Evolutionary conservation across 2,329 filamentous ascomycete species (phyloP), one percentile per base, ranked within the genome.

Genomic region (Mariannaea sp.): DNA sequence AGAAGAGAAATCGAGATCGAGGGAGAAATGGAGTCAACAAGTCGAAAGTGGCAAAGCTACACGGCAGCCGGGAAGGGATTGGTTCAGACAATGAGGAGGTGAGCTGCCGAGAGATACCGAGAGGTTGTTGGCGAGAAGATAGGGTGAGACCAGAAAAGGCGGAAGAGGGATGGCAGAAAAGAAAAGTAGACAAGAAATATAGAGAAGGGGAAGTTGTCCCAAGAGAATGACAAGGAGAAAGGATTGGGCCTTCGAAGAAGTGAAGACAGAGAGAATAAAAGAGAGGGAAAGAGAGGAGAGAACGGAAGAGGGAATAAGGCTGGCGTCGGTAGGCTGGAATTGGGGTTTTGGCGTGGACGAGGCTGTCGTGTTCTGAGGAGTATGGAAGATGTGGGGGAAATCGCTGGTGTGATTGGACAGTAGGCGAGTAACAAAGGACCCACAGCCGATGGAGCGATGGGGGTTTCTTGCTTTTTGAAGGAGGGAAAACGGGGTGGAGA

Each of bases 251-350:
- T 12, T 24, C 30, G 41, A 46, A 47, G 42, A 36, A 47, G 41
- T 12, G 36, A 32, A 49, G 26, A 48, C 36, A 39, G 49, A 49
- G 35, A 44, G 36, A 46, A 14, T 4, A 14, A 24, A 35, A 17
- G 22, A 50, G 17, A 19, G 41, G 13, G 35, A 49, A 49, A 51
- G 53, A 47, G 47, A 55, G 58, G 46, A 50, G 51, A 45, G 47
- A 58, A 60, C 55, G 49, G 56, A 53, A 55, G 64, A 61, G 62
- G 56, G 57, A 64, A 64, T 61, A 64, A 68, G 65, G 65, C 65
- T 65, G 62, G 60, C 61, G 52, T 32, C 53, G 58, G 53, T 38
- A 57, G 59, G 52, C 58, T 62, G 53, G 57, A 58, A 59, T 62
- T 62, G 61, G 63, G 62, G 59, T 56, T 55, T 57, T 62, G 63